Base-by-base conservation (phyloP, 305 asterid genomes). In the Fraxinus sp. region DNA sequence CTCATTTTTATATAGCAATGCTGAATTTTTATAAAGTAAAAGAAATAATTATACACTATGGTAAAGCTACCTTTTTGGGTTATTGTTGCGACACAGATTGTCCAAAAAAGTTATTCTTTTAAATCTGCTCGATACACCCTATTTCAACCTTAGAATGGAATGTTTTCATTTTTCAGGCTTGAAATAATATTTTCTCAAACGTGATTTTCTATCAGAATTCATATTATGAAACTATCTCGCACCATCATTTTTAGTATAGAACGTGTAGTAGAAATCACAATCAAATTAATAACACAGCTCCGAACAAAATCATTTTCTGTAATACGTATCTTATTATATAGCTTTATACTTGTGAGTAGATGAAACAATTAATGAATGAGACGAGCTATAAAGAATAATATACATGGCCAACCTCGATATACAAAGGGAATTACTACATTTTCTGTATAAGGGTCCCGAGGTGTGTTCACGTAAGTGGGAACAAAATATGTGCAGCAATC, bases 381-480 rank as follows among this genome's bases (percentile, higher is more conserved):
- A 52, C 62, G 72, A 24, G 33, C 14, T 24, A 66, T 26, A 66
- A 13, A 26, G 26, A 64, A 8, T 22, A 64, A 9, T 52, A 52
- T 18, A 10, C 14, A 18, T 18, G 20, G 1, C 68, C 11, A 7
- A 7, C 68, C 28, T 64, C 33, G 13, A 20, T 64, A 64, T 64
- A 24, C 6, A 7, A 64, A 9, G 16, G 14, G 35, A 64, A 24
- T 64, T 3, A 64, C 33, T 64, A 9, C 26, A 6, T 37, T 35
- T 37, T 52, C 74, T 74, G 80, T 22, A 35, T 1, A 76, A 70
- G 83, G 59, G 82, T 33, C 24, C 32, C 86, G 82, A 85, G 72
- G 78, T 73, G 78, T 41, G 85, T 79, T 82, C 77, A 28, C 83
- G 83, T 88, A 87, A 83, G 85, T 78, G 73, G 2, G 33, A 86